Percentiles rank a stretch among this genome's conserved stretches.
These are phyloP conservation scores for Primulina huaijiensis DNA, from an alignment of 257 asterid species.

Conservation along the genomic window DNA sequence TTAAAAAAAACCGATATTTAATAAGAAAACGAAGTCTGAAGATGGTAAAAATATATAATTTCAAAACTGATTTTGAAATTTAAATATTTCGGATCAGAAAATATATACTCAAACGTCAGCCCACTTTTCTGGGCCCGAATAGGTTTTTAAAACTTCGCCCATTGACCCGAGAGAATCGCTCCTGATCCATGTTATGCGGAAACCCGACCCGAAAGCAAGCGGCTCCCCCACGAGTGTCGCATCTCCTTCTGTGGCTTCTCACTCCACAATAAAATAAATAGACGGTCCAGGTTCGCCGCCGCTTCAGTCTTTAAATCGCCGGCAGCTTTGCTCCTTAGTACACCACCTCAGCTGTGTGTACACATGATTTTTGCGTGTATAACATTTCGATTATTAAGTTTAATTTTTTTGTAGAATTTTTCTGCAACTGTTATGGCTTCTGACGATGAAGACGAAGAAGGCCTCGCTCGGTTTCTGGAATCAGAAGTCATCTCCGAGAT, in stretches of 20 bases:
- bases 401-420: neutral
- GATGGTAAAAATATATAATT: no score
- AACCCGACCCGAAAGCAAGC: neutral
- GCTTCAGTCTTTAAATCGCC: conserved; percentile 3
- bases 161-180: neutral
- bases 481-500: conserved; percentile 62
- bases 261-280: neutral
- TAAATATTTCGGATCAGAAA: no score
- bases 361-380: neutral
- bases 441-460: conserved; percentile 85
- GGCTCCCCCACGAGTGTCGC: neutral
- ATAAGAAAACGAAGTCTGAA: no score
- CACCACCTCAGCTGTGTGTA: neutral
- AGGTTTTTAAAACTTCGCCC: no score
- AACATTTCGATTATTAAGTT: neutral
- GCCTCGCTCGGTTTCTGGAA: conserved; percentile 79
- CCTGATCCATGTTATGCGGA: neutral
- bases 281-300: conserved; percentile 12
- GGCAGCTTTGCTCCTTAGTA: conserved; percentile 24
- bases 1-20: no score
- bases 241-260: neutral
- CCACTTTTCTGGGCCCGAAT: neutral
- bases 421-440: conserved; percentile 48
- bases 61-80: no score
- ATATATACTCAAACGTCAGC: no score